Evolutionary conservation across 768 basidiomycete species (phyloP).

Genomic region (Trametes sanguinea): DNA sequence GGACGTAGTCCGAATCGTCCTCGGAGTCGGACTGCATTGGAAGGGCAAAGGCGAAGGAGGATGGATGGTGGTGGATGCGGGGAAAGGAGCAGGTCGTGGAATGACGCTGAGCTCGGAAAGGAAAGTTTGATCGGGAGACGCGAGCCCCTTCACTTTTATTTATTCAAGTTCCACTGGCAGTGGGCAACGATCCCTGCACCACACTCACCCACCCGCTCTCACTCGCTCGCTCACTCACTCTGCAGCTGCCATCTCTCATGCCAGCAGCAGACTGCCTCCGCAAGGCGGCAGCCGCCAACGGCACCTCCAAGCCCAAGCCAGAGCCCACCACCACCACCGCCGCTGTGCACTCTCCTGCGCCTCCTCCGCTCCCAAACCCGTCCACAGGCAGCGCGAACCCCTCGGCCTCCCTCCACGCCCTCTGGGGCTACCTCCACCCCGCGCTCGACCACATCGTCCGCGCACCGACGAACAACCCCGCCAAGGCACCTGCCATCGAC

Average conservation of each 20-base stretch:
- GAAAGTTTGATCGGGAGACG: constrained; percentile 22
- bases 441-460: constrained; percentile 78
- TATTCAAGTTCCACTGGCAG: too few species aligned
- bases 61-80: constrained; percentile 7
- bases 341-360: neutral
- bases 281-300: constrained; percentile 2
- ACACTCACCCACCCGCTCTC: neutral
- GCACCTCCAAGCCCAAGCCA: constrained; percentile 1
- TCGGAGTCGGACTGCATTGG: constrained; percentile 56
- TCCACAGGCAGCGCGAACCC: constrained; percentile 62
- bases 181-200: neutral
- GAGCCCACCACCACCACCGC: neutral
- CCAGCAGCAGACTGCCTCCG: constrained; percentile 4
- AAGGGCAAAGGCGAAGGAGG: neutral
- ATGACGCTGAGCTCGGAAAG: constrained; percentile 6
- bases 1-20: constrained; percentile 72
- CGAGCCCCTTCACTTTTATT: constrained; percentile 7
- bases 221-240: neutral
- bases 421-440: constrained; percentile 77
- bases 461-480: constrained; percentile 57
- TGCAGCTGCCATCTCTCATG: constrained; percentile 2
- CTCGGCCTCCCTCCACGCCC: constrained; percentile 65
- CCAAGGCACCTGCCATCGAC: constrained; percentile 71
- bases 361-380: constrained; percentile 32
- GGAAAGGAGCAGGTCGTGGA: neutral